Conservation (phyloP, 2,329 filamentous ascomycete genomes). For the Hymenoscyphus fraxineus region DNA sequence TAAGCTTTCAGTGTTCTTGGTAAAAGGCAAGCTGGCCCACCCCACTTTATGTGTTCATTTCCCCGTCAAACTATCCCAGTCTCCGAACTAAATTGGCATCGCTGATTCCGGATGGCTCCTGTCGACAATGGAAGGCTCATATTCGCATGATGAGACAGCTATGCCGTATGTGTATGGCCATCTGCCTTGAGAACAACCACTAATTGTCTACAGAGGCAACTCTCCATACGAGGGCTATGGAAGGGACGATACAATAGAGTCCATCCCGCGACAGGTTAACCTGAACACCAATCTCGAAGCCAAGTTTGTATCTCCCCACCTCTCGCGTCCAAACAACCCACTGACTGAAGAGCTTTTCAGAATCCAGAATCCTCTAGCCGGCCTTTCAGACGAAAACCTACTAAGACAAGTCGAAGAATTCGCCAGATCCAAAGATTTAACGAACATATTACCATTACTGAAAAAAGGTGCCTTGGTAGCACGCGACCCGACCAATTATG, state of each 20-base stretch:
- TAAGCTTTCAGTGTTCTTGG: background rate
- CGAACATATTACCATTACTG: slow-evolving; percentile 55
- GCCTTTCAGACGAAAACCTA: slow-evolving; percentile 48
- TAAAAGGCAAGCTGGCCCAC: background rate
- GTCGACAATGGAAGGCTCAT: background rate
- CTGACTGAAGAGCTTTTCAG: slow-evolving; percentile 31
- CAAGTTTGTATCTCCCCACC: slow-evolving; percentile 8
- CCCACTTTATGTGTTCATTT: background rate
- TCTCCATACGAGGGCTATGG: slow-evolving; percentile 17
- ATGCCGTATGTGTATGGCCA: background rate
- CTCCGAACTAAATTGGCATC: background rate
- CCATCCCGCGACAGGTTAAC: slow-evolving; percentile 17
- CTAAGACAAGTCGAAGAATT: slow-evolving; percentile 58
- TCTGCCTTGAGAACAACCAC: background rate
- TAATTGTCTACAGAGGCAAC: background rate
- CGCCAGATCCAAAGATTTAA: slow-evolving; percentile 54
- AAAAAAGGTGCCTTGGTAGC: slow-evolving; percentile 70
- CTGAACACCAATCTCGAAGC: slow-evolving; percentile 24
- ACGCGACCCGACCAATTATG: slow-evolving; percentile 62
- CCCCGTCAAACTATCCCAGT: background rate
- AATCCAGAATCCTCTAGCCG: slow-evolving; percentile 54
- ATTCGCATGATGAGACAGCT: background rate
- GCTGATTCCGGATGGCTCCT: background rate
- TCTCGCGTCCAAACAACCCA: background rate
- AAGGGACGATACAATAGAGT: slow-evolving; percentile 15